Base-by-base conservation (phyloP, 257 asterid genomes). In the Jasminum sambac region DNA sequence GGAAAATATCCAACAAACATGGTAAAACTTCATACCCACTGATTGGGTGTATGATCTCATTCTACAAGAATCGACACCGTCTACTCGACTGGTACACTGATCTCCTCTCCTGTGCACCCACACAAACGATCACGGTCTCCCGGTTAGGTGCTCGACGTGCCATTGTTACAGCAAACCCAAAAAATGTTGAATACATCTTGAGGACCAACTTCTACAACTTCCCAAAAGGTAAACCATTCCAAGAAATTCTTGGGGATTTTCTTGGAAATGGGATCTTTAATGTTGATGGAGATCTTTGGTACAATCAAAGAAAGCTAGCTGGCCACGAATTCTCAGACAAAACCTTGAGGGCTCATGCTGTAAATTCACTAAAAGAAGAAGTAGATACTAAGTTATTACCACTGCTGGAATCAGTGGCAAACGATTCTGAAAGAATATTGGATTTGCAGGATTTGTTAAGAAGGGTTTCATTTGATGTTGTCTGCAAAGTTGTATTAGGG, bases 81-180 rank as follows among this genome's bases (percentile, higher is more conserved):
- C 68, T 84, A 52, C 64, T 85, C 3, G 88, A 86, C 34, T 89
- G 96, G 96, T 89, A 86, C 83, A 85, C 92, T n/a, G 86, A 83
- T 61, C 78, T 89, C 77, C 85, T 89, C 14, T 76, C 89, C 0
- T 48, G 61, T 2, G 82, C 90, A 21, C 72, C 82, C 12, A 69
- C 89, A 3, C 87, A 83, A 78, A 89, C 96, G 7, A 85, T 86
- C 26, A 60, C 59, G 11, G 30, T 86, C 39, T 75, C 85, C 48
- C 72, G 92, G 41, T 67, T 86, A 14, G 90, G 92, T 16, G 89
- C 88, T 0, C 85, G 71, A 5, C 77, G 83, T 48, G 86, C 88
- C 74, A 70, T 88, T 50, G 80, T 88, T 5, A 89, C 92, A 2
- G 87, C 89, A 55, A 89, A 89, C 61, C 88, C 93, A 2, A 72